A percentile compares a stretch with the other conserved stretches of the same genome.
phyloP scores from a whole-genome alignment of 139 green algal species.

The Closterium sp. region DNA sequence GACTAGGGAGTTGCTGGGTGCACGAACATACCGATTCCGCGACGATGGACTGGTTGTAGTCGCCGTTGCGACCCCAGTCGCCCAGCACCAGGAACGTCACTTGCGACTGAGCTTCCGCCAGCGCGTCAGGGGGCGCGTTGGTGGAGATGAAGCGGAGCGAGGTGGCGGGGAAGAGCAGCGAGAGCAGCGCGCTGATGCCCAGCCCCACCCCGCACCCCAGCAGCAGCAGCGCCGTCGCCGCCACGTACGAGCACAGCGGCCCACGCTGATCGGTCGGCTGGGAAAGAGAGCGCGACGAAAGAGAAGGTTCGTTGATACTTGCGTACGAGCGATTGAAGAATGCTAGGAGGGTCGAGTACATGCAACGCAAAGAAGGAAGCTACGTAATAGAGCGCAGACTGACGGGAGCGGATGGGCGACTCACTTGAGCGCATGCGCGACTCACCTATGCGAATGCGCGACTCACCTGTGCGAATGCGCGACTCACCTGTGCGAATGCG shows the following conservation, averaged over 20 bases:
- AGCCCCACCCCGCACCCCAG: neutral
- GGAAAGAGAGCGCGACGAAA: neutral
- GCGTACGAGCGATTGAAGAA: too few species aligned
- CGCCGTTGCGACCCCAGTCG: conserved; percentile 39
- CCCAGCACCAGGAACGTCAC: conserved; percentile 42
- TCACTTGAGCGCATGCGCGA: too few species aligned
- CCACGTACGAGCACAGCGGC: neutral
- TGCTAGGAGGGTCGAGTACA: too few species aligned
- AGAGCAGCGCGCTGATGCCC: neutral
- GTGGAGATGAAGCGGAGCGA: neutral
- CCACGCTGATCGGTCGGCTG: neutral
- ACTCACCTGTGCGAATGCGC: too few species aligned
- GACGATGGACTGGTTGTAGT: conserved; percentile 40
- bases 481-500: too few species aligned
- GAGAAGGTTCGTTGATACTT: too few species aligned
- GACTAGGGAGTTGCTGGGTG: conserved; percentile 28
- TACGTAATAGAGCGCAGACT: too few species aligned
- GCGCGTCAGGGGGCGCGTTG: neutral
- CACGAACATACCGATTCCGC: conserved; percentile 6
- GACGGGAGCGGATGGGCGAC: too few species aligned
- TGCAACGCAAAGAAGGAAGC: too few species aligned
- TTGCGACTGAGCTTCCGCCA: conserved; percentile 1
- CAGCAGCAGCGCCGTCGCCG: neutral
- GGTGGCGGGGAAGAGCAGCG: neutral
- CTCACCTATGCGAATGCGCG: too few species aligned